A percentile compares a stretch with the other conserved stretches of the same genome.
phyloP scores from a whole-genome alignment of 2,329 filamentous ascomycete genomes.

The Colletotrichum simmondsii region DNA sequence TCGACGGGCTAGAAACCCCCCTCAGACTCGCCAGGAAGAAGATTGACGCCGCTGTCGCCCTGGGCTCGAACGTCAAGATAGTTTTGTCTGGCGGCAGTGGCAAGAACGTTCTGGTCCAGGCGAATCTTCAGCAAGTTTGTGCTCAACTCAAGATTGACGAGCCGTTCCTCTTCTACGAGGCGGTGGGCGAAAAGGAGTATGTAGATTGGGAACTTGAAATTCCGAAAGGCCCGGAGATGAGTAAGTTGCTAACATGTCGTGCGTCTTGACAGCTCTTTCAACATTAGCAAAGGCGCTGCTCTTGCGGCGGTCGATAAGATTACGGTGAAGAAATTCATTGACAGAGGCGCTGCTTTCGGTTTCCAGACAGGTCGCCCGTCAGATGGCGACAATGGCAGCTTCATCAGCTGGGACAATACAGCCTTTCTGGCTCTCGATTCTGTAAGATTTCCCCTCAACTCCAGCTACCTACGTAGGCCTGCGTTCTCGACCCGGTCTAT shows the following conservation, averaged over 20 bases:
- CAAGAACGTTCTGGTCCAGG: neutral
- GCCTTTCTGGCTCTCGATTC: neutral
- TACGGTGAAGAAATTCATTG: neutral
- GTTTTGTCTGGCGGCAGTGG: neutral
- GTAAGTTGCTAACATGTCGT: neutral
- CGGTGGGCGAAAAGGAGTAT: neutral
- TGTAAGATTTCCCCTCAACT: neutral
- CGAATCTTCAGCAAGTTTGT: neutral
- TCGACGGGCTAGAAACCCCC: neutral
- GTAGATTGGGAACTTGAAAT: neutral
- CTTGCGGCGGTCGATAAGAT: neutral
- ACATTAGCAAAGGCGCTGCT: neutral
- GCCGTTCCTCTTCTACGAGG: neutral
- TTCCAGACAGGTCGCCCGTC: neutral
- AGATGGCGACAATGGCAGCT: neutral
- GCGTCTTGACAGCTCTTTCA: neutral
- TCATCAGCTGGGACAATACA: neutral
- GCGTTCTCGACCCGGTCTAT: too few species aligned
- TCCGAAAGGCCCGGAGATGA: neutral
- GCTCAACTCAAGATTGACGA: neutral
- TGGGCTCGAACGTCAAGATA: neutral
- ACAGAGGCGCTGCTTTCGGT: neutral
- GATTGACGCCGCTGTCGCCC: neutral
- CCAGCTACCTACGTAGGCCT: too few species aligned
- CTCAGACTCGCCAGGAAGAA: neutral